Evolutionary conservation across 2,329 filamentous ascomycete species (phyloP).

Genomic region (Stagonosporopsis cucurbitacearum): DNA sequence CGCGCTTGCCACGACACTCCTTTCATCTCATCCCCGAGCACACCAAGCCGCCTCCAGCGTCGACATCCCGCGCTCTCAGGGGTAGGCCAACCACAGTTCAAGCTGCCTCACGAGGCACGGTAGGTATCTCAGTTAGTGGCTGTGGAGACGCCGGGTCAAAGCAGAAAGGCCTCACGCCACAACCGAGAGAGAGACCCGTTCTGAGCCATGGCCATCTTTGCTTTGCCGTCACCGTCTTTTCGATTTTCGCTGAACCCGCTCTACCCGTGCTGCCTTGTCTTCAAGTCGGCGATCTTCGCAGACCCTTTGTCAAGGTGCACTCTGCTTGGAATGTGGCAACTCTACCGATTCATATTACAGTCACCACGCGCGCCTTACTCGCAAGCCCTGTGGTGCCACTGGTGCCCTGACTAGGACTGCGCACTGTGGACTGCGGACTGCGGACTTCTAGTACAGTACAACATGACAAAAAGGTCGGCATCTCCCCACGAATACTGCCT

Average conservation of each 20-base stretch:
- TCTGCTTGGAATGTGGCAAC: constrained; percentile 12
- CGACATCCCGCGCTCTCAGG: constrained; percentile 16
- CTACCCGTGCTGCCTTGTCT: constrained; percentile 15
- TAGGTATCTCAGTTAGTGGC: constrained; percentile 4
- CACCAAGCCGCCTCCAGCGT: constrained; percentile 12
- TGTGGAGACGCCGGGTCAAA: constrained; percentile 14
- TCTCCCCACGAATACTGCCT: neutral
- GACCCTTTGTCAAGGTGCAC: constrained; percentile 6
- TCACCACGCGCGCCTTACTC: neutral
- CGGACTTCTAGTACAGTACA: no score
- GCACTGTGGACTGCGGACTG: no score
- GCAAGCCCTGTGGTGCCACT: neutral
- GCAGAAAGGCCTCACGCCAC: constrained; percentile 17
- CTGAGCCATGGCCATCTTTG: constrained; percentile 10
- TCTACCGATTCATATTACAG: constrained; percentile 9
- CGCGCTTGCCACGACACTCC: constrained; percentile 25
- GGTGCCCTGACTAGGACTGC: constrained; percentile 2
- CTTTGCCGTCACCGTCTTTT: constrained; percentile 21
- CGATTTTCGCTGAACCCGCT: constrained; percentile 19
- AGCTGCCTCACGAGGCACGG: constrained; percentile 12
- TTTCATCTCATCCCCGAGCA: constrained; percentile 28
- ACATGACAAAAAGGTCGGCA: neutral
- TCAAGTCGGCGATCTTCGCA: constrained; percentile 12
- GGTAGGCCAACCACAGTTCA: constrained; percentile 16
- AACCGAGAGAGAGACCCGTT: constrained; percentile 15